These are phyloP conservation scores for Singerocomus inundabilis DNA, from an alignment of 1,284 basidiomycete genomes.

Conservation along the genomic window DNA sequence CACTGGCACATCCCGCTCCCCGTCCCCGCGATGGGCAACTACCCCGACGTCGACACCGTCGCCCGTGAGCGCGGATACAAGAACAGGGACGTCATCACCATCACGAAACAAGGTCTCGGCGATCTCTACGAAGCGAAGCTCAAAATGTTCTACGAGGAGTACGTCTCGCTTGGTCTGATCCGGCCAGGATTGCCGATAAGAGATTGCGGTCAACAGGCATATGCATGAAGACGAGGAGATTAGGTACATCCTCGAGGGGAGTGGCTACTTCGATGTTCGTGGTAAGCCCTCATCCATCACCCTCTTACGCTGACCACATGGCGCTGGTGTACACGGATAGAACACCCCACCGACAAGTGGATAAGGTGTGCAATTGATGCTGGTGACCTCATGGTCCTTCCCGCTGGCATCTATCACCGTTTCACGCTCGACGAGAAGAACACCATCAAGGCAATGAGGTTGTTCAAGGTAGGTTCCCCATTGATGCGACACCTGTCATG, in stretches of 20 bases:
- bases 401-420: constrained; percentile 81
- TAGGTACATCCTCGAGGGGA: constrained; percentile 77
- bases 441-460: constrained; percentile 66
- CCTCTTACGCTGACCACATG: background rate
- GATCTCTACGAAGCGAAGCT: constrained; percentile 78
- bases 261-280: constrained; percentile 83
- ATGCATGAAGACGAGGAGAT: constrained; percentile 93
- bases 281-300: constrained; percentile 42
- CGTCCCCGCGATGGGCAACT: constrained; percentile 43
- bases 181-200: constrained; percentile 2
- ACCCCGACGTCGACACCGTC: constrained; percentile 58
- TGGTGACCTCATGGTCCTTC: constrained; percentile 74
- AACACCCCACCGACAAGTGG: constrained; percentile 62
- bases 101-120: constrained; percentile 72
- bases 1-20: constrained; percentile 65
- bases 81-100: constrained; percentile 74
- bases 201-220: constrained; percentile 49
- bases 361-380: constrained; percentile 67
- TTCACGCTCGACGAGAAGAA: constrained; percentile 78
- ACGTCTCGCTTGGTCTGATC: constrained; percentile 20
- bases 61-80: constrained; percentile 71
- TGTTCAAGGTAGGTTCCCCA: constrained; percentile 63
- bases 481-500: background rate
- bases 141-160: constrained; percentile 81
- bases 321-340: constrained; percentile 28